Base-by-base conservation (phyloP, 306 rosid species). In the Prunus kanzakura region DNA sequence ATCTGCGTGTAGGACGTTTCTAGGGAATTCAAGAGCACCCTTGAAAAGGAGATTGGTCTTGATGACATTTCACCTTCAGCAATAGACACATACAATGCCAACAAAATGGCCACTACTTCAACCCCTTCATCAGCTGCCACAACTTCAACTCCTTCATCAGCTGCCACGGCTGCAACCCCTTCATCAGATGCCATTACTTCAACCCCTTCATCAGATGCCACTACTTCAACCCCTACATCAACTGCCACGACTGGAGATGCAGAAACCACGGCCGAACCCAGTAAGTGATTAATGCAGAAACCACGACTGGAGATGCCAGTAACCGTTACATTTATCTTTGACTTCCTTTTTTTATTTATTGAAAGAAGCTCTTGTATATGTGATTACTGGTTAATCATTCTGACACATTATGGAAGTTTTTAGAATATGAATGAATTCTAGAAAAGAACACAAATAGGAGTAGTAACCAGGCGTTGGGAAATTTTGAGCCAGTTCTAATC, bases 41-140 rank as follows among this genome's bases (percentile, higher is more conserved):
- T 96, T 60, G 97, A 93, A 76, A 89, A 91, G 87, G 99, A 96
- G 88, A 93, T 96, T 77, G 99, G 99, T 80, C 89, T 96, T 43
- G 99, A 96, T 86, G 98, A 96, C 69, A 73, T 84, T 83, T 80
- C 96, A 51, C 82, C 71, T 64, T 84, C 93, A 76, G 73, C 81
- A 10, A 84, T 78, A 71, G 81, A 52, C 77, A 58, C 84, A 25
- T 79, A 86, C 82, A 88, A 84, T 61, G 69, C 89, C 41, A 82
- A 46, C 76, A 55, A 20, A 68, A 83, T 77, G 71, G 80, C 27
- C 50, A 67, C 82, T 71, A 66, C 81, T 38, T 64, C 91, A 80
- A 82, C 84, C 65, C 51, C 51, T 12, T 47, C 51, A 35, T 35
- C 41, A 35, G 8, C 41, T 32, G 6, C 38, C 38, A 32, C 35